phyloP scores from a whole-genome alignment of 352 stramenopile species.

The Pythium periplocum region DNA sequence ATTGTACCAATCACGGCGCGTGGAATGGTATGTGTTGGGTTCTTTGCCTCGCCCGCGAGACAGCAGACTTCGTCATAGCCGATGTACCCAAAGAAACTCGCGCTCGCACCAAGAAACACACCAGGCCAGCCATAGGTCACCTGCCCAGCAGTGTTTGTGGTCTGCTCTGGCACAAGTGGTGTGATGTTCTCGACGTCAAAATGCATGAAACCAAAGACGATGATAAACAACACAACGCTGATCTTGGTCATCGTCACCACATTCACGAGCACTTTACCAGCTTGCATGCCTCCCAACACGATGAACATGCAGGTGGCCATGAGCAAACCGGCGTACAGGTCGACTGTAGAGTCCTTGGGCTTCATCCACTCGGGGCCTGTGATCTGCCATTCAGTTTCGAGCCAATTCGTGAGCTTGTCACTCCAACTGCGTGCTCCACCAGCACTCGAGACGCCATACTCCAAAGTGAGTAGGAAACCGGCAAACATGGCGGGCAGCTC shows the following conservation, averaged over 20 bases:
- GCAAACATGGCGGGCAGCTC: slow-evolving; percentile 91
- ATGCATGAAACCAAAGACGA: slow-evolving; percentile 76
- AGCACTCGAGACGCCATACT: slow-evolving; percentile 90
- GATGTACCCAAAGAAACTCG: slow-evolving; percentile 96
- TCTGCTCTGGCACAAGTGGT: slow-evolving; percentile 69
- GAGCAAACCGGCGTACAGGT: slow-evolving; percentile 77
- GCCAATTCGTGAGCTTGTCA: slow-evolving; percentile 89
- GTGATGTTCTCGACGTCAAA: slow-evolving; percentile 80
- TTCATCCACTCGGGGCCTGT: slow-evolving; percentile 61
- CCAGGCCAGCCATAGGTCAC: slow-evolving; percentile 65
- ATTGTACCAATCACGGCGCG: slow-evolving; percentile 89
- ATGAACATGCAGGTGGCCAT: slow-evolving; percentile 60
- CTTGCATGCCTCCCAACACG: slow-evolving; percentile 82
- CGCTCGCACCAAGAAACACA: slow-evolving; percentile 86
- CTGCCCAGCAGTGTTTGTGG: slow-evolving; percentile 22
- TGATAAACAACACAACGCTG: slow-evolving; percentile 91
- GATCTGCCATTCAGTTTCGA: slow-evolving; percentile 48
- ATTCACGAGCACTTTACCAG: slow-evolving; percentile 86
- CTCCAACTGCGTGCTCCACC: slow-evolving; percentile 92
- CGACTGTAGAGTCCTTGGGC: slow-evolving; percentile 42
- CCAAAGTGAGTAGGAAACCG: slow-evolving; percentile 86
- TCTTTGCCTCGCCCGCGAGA: slow-evolving; percentile 83
- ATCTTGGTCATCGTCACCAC: slow-evolving; percentile 90
- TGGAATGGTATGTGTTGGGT: slow-evolving; percentile 85
- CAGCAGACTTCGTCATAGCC: slow-evolving; percentile 97